These are phyloP conservation scores for Pythium phragmitis DNA, from an alignment of 352 stramenopile species.

Conservation along the genomic window DNA sequence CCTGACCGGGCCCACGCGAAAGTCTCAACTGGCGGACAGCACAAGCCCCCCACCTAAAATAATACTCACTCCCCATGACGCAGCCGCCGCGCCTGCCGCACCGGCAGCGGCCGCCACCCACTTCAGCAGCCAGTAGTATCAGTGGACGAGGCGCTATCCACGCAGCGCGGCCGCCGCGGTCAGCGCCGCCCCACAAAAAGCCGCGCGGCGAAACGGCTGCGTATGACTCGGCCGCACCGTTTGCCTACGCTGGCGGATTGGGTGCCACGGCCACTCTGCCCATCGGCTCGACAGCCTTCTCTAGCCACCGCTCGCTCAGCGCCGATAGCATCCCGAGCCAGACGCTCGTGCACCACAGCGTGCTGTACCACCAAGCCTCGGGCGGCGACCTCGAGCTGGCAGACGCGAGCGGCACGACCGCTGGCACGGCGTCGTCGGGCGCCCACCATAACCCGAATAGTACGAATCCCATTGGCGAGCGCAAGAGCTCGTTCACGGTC, in stretches of 20 bases:
- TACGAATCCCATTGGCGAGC: conserved; percentile 9
- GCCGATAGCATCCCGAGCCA: conserved; percentile 1
- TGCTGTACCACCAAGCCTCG: conserved; percentile 1
- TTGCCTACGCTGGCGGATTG: too few relatives aligned
- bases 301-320: background rate
- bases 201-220: conserved; percentile 12
- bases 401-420: conserved; percentile 15
- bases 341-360: conserved; percentile 3
- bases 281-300: background rate
- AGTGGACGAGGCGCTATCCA: background rate
- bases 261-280: too few relatives aligned
- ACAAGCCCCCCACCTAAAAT: background rate
- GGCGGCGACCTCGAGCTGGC: background rate
- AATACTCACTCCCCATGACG: background rate
- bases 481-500: conserved; percentile 30
- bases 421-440: conserved; percentile 2
- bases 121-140: background rate
- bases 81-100: background rate
- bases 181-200: conserved; percentile 11
- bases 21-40: background rate
- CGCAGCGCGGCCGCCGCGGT: conserved; percentile 1
- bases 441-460: background rate
- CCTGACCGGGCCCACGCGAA: background rate
- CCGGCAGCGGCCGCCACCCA: background rate
- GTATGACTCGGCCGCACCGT: conserved; percentile 5